A percentile compares a stretch with the other conserved stretches of the same genome.
These are phyloP conservation scores for Adansonia gregorii DNA, from an alignment of 441 rosid species.

Conservation along the genomic window DNA sequence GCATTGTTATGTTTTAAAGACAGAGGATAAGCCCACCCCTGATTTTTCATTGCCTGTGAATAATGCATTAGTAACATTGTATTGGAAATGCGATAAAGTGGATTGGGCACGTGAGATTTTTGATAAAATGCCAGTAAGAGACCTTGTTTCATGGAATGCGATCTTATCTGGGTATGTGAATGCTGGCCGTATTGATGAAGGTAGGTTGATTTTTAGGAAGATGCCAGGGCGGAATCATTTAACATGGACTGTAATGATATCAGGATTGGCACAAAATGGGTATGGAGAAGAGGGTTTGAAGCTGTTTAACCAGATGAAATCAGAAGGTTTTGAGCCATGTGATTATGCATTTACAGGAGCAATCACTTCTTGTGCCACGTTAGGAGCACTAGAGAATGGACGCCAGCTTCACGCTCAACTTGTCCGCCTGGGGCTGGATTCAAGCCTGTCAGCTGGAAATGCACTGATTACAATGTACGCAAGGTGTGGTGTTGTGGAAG, in stretches of 20 bases:
- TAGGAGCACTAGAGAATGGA: conserved; percentile 13
- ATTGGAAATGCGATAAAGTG: conserved; percentile 11
- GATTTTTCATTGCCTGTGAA: conserved; percentile 16
- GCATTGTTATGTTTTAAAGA: conserved; percentile 17
- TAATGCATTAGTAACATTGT: conserved; percentile 18
- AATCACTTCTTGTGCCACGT: conserved; percentile 3
- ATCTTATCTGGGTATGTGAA: conserved; percentile 18
- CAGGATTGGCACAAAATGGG: conserved; percentile 17
- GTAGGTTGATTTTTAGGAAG: not conserved
- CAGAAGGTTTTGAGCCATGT: conserved; percentile 11
- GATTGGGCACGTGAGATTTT: conserved; percentile 11
- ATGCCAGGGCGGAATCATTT: not conserved
- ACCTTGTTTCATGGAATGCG: conserved; percentile 13
- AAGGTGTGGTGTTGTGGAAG: conserved; percentile 6
- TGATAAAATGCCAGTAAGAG: conserved; percentile 4
- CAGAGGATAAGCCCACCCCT: conserved; percentile 8
- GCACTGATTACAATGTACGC: conserved; percentile 15
- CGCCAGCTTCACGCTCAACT: conserved; percentile 19
- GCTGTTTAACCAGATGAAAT: conserved; percentile 17
- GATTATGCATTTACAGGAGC: conserved; percentile 18
- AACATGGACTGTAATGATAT: conserved; percentile 9
- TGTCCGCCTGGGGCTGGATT: conserved; percentile 9
- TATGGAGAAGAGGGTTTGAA: conserved; percentile 11
- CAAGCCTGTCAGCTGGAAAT: conserved; percentile 13
- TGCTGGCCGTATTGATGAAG: conserved; percentile 11